Conservation (phyloP, 2,329 filamentous ascomycete genomes). For the Rutstroemia sp. region DNA sequence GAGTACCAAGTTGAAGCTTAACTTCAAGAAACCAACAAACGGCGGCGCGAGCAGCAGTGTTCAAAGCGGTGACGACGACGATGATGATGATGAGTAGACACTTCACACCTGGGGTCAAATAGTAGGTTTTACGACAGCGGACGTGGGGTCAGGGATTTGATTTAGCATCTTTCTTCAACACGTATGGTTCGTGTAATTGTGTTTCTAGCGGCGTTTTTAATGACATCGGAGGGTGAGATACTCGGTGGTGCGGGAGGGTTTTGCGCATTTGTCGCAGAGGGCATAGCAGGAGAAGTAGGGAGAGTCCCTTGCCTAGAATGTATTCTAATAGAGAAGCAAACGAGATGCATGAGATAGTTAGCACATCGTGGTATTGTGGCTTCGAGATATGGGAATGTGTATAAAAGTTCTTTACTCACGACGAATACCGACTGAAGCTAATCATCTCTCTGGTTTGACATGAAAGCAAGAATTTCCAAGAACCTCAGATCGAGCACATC, state of each 20-base stretch:
- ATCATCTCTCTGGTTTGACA: too few species aligned
- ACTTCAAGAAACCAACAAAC: constrained; percentile 38
- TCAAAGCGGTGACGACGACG: constrained; percentile 46
- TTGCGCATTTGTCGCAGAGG: constrained; percentile 3
- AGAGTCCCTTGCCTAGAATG: constrained; percentile 23
- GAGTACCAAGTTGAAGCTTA: constrained; percentile 57
- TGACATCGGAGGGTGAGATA: constrained; percentile 7
- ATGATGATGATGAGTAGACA: constrained; percentile 16
- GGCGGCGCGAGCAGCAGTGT: constrained; percentile 34
- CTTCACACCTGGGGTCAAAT: constrained; percentile 9
- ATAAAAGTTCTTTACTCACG: background rate
- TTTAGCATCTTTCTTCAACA: constrained; percentile 10
- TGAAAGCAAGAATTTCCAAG: too few species aligned
- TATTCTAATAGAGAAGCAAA: constrained; percentile 28
- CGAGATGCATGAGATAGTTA: constrained; percentile 8
- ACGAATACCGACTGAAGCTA: background rate
- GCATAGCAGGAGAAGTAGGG: background rate
- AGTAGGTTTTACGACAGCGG: constrained; percentile 10
- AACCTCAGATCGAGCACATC: too few species aligned
- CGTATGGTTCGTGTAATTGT: constrained; percentile 1
- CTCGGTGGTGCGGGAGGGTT: background rate
- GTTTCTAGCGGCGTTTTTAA: constrained; percentile 12
- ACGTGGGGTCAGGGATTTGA: constrained; percentile 8
- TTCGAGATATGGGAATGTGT: background rate
- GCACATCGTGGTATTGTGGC: background rate